Base-by-base conservation (phyloP, 2,329 filamentous ascomycete genomes). In the Penicillium sp. region DNA sequence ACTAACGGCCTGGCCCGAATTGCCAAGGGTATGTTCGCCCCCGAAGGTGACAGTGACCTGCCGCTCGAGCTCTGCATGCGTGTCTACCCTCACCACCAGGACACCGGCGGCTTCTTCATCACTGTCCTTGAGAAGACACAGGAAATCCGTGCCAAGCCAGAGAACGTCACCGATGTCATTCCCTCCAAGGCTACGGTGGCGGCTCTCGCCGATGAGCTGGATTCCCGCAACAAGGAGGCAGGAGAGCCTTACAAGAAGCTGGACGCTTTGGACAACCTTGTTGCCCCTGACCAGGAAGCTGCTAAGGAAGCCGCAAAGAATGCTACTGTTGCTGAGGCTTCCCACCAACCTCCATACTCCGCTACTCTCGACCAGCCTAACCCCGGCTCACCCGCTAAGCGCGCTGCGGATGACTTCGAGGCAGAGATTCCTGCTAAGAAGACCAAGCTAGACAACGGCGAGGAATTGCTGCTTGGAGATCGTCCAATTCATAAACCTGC, bases 51-150 rank as follows among this genome's bases (percentile, higher is more conserved):
- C 47, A 74, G 72, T 68, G 83, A 75, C 31, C 81, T 97, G 21
- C 92, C 92, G 14, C 82, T 97, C 16, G 90, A 97, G 67, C 85
- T 89, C 56, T 97, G 93, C 75, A 92, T 97, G 83, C 85, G 94
- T 58, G 87, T 99, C 6, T 99, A 97, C 72, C 90, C 92, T 29
- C 94, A 99, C 73, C 83, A 92, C 69, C 94, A 99, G 75, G 92
- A 99, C 67, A 99, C 94, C 3, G 94, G 94, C 52, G 93, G 89
- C 19, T 99, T 99, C 81, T 99, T 99, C 78, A 97, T 99, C 70
- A 89, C 92, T 0, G 92, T 97, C 0, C 77, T 99, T 16, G 90
- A 97, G 79, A 99, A 99, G 82, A 87, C 88, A 71, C 83, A 85
- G 23, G 94, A 97, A 62, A 92, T 96, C 71, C 89, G 84, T 71